Evolutionary conservation across 352 stramenopile genomes (phyloP), one percentile per base, ranked within the genome.

Genomic region (Blastocystis sp.): DNA sequence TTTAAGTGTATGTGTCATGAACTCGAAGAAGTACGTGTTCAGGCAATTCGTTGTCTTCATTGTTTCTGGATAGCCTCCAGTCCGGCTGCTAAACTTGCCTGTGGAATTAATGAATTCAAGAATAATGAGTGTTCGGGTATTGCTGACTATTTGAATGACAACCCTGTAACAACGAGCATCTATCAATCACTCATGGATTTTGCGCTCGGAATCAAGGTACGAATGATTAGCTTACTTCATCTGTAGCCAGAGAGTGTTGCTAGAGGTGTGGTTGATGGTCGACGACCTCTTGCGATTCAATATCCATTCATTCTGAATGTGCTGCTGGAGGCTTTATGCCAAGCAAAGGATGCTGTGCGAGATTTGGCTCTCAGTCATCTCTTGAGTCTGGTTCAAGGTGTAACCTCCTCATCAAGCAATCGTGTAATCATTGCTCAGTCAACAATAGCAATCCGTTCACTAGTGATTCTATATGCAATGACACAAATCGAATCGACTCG

Each of bases 111-210:
- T 24, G 71, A 83, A 0, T 83, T 83, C 71, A 83, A 51, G 14
- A 29, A 21, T 12, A 49, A 83, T 42, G 71, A 83, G 49, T 83
- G 71, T 54, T 65, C 14, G 19, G 71, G 71, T 9, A 51, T 83
- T 24, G 71, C 71, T 32, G 71, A 66, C 29, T 63, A 65, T 12
- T 56, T 83, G 21, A 39, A 29, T 19, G 71, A 83, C 29, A 83
- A 83, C 49, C 27, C 27, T 5, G 16, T 83, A 14, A 83, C 71
- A 7, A 51, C 58, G 11, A 29, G 2, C 12, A 56, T 83, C 24
- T 83, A 83, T 54, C 71, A 83, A 49, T 39, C 65, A 21, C 54
- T 87, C 14, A 87, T 87, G 77, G 77, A 87, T 46, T 87, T 87
- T 35, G 56, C 54, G 1, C 56, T 87, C 16, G 54, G 51, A 7